These are phyloP conservation scores for Phytophthora colocasiae DNA, from an alignment of 352 stramenopile species.

Conservation along the genomic window DNA sequence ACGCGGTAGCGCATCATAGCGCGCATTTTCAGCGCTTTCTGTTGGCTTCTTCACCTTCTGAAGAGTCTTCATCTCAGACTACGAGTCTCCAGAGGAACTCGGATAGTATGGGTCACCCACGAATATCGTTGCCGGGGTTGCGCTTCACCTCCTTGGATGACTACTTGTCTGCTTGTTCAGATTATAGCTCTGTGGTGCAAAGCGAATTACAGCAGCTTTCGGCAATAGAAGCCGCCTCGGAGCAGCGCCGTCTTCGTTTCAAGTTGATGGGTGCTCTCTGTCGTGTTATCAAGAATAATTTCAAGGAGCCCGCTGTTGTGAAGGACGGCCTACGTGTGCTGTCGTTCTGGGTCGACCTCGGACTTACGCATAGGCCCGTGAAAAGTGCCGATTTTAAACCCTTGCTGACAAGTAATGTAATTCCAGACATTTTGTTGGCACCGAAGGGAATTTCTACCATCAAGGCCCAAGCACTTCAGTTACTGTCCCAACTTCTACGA, in stretches of 20 bases:
- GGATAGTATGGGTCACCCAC: slow-evolving; percentile 41
- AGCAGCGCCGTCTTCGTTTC: slow-evolving; percentile 42
- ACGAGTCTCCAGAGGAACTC: slow-evolving; percentile 7
- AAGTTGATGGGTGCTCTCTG: slow-evolving; percentile 61
- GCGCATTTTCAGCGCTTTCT: slow-evolving; percentile 60
- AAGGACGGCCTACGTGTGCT: slow-evolving; percentile 52
- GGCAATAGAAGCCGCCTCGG: slow-evolving; percentile 34
- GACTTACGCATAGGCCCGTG: slow-evolving; percentile 23
- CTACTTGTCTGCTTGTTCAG: slow-evolving; percentile 43
- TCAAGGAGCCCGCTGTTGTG: slow-evolving; percentile 50
- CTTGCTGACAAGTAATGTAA: slow-evolving; percentile 54
- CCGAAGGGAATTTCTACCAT: slow-evolving; percentile 40
- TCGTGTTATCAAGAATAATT: slow-evolving; percentile 57
- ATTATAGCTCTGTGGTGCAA: slow-evolving; percentile 23
- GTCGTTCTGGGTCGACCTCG: slow-evolving; percentile 54
- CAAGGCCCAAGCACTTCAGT: slow-evolving; percentile 48
- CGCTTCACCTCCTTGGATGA: slow-evolving; percentile 57
- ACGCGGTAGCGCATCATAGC: slow-evolving; percentile 59
- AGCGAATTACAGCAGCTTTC: slow-evolving; percentile 28
- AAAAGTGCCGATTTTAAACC: slow-evolving; percentile 51
- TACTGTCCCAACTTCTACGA: slow-evolving; percentile 52
- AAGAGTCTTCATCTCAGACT: slow-evolving; percentile 21
- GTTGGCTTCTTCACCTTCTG: slow-evolving; percentile 29
- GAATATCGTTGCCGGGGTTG: slow-evolving; percentile 48
- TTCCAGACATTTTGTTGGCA: slow-evolving; percentile 56